phyloP scores from a whole-genome alignment of 2,329 filamentous ascomycete species.

The Penicillium glabrum region DNA sequence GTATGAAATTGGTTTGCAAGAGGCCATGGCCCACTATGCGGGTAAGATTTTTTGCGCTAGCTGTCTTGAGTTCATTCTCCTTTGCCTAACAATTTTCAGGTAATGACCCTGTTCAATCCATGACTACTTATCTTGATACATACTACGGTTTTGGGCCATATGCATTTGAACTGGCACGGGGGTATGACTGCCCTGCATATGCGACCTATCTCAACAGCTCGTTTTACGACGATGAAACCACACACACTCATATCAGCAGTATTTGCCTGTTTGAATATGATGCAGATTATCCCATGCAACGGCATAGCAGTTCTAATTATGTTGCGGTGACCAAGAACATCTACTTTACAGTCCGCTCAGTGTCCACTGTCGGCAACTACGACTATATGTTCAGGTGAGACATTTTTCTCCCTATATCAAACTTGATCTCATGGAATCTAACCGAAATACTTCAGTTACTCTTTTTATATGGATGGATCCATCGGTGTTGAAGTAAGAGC shows the following conservation, averaged over 20 bases:
- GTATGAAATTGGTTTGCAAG: background rate
- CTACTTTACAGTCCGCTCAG: background rate
- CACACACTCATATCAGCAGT: background rate
- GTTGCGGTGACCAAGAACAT: background rate
- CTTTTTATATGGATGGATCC: background rate
- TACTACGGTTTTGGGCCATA: background rate
- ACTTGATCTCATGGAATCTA: too few species aligned
- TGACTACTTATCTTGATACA: background rate
- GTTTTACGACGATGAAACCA: constrained; percentile 21
- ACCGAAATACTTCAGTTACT: background rate
- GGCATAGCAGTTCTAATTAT: background rate
- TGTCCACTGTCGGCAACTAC: background rate
- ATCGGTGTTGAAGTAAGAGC: background rate
- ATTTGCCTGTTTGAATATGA: background rate
- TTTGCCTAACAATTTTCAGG: background rate
- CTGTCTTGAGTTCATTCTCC: background rate
- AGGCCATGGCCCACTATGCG: background rate
- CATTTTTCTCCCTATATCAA: background rate
- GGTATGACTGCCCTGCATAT: constrained; percentile 29
- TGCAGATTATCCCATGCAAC: background rate
- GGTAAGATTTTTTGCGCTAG: background rate
- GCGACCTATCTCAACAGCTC: constrained; percentile 27
- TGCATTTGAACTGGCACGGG: constrained; percentile 16
- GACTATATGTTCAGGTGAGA: background rate
- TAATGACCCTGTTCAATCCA: background rate